Base-by-base conservation (phyloP, 2,329 filamentous ascomycete species). In the Chalaropsis ovoidea region DNA sequence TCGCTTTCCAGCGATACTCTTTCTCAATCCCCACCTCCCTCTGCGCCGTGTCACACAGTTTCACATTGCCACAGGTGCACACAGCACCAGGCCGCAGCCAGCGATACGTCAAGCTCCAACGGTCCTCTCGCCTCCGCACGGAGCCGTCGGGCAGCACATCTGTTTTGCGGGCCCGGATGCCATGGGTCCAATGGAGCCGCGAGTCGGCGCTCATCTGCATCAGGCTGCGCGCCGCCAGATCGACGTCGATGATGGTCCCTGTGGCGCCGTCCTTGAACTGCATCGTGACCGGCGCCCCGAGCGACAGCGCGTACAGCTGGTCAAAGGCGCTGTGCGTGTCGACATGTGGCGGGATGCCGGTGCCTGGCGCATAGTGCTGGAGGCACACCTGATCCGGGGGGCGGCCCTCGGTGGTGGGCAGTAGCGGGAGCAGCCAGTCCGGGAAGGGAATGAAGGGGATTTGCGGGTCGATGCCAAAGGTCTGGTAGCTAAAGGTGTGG, bases 271-370 rank as follows among this genome's bases (percentile, higher is more conserved):
- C 69, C 6, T 73, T 72, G 52, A 80, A 80, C 67, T 77, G 74
- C 77, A 80, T 80, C n/a, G 76, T 67, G 0, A 80, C 71, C 0
- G 76, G 74, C 0, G 74, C 71, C 0, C 78, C 78, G 1, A 79
- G 74, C 0, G 77, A 79, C 0, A 80, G 69, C 11, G 76, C 72
- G 65, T 80, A 80, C 1, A 80, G 73, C 69, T 79, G 76, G 65
- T 76, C 77, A 41, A 76, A 77, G 0, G 75, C 73, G 10, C 73
- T 72, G 71, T 84, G 82, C 2, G 82, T 82, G 72, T 85, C 82
- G 64, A 82, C 82, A 69, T 85, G 82, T 0, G 82, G 82, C 10
- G 82, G 82, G 69, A 85, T 85, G 1, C 82, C 82, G 0, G 79
- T 75, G 5, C 82, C 82, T 0, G 82, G 82, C 0, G 82, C 80